Conservation (phyloP, 2,329 filamentous ascomycete species). For the Ophiocordyceps camponoti-rufipedis region DNA sequence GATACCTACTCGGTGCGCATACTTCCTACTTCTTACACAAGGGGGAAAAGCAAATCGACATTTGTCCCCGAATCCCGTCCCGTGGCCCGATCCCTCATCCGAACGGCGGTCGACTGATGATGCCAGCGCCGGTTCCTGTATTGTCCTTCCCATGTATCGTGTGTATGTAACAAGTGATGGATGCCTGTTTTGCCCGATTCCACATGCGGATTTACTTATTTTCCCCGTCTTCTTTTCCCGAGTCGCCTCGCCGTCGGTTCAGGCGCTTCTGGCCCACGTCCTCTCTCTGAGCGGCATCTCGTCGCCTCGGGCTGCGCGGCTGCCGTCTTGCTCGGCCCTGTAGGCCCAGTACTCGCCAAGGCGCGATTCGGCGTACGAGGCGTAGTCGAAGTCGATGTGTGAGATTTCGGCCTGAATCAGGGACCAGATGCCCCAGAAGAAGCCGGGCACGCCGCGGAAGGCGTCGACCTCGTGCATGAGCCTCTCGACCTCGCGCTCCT, state of each 20-base stretch:
- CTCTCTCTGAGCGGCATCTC: constrained; percentile 58
- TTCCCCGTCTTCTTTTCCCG: background rate
- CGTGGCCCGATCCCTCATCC: background rate
- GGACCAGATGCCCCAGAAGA: constrained; percentile 89
- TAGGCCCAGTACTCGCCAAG: constrained; percentile 87
- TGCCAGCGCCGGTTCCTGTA: background rate
- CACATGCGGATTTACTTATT: background rate
- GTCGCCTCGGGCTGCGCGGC: constrained; percentile 28
- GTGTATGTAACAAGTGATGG: background rate
- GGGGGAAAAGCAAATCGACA: background rate
- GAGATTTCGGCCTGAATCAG: constrained; percentile 89
- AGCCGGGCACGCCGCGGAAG: constrained; percentile 78
- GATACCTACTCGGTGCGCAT: no score
- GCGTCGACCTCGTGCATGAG: constrained; percentile 68
- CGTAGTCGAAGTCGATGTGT: constrained; percentile 93
- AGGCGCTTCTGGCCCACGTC: constrained; percentile 44
- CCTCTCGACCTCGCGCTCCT: constrained; percentile 45
- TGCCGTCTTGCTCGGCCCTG: constrained; percentile 56
- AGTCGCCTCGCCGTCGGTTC: background rate
- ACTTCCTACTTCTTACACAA: background rate
- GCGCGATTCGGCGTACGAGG: constrained; percentile 69
- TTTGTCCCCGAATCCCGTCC: background rate
- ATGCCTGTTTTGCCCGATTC: background rate
- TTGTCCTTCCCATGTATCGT: background rate
- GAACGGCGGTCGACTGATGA: background rate